Conservation (phyloP, 495 filamentous ascomycete species). For the Tuber microsphaerosporum region DNA sequence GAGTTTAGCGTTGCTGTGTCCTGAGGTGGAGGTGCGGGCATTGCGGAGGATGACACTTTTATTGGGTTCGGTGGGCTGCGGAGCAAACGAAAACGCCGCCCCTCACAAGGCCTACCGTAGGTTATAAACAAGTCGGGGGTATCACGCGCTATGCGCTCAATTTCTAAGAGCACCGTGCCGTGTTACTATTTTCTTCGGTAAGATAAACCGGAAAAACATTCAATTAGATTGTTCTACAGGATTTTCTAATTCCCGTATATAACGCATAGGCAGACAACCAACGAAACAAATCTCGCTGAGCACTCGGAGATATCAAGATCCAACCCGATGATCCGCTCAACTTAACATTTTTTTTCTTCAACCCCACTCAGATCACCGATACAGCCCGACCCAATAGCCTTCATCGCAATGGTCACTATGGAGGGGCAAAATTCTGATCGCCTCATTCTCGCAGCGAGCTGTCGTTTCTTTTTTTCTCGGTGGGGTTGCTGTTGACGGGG, state of each 20-base stretch:
- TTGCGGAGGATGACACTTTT: background rate
- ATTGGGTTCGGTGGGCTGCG: background rate
- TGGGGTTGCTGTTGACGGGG: background rate
- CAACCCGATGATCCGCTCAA: constrained; percentile 1
- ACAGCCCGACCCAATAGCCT: background rate
- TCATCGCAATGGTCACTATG: background rate
- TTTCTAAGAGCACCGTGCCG: background rate
- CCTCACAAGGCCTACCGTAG: background rate
- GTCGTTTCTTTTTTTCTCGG: background rate
- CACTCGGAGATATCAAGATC: background rate
- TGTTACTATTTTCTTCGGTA: background rate
- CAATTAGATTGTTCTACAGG: background rate
- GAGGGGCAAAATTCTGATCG: background rate
- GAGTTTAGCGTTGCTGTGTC: background rate
- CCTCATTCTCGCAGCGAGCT: background rate
- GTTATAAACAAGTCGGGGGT: background rate
- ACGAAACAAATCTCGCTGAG: background rate
- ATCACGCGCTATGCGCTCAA: constrained; percentile 2
- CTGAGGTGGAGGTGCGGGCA: constrained; percentile 1
- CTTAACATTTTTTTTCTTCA: background rate
- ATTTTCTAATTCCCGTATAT: background rate
- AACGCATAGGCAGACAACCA: background rate
- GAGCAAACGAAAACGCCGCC: background rate
- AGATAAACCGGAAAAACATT: background rate
- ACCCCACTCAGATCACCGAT: background rate